Evolutionary conservation across 177 flowering plant species (phyloP), one percentile per base, ranked within the genome.

Genomic region (Telopea speciosissima): DNA sequence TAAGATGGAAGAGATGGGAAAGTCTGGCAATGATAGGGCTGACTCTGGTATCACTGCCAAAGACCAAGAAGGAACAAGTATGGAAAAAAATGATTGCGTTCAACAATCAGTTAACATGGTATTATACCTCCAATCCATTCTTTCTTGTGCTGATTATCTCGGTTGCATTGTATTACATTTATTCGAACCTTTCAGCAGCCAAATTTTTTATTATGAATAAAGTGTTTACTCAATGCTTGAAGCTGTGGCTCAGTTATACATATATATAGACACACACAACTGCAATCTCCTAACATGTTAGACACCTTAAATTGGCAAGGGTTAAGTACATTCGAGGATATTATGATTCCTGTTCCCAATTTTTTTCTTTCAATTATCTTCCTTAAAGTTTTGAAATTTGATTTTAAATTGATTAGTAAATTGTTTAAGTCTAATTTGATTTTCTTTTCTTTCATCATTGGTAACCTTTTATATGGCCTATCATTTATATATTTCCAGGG

Each of bases 61-160:
- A 62, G 70, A 65, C 61, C 77, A 74, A 63, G 73, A 31, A 33
- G 71, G 73, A 63, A 62, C 78, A 56, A 69, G 23, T 24, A 23
- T 56, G 16, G 70, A 62, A 59, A 73, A 74, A 64, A 75, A 77
- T 31, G 72, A 70, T 68, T 21, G 62, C 74, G 77, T 75, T 73
- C 80, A 61, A 74, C 77, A 82, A 22, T 70, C 77, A 67, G 67
- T 70, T 10, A 44, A 40, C 68, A 76, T 76, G 88, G 91, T 88
- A 79, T 42, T 8, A 17, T 68, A 63, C 24, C 63, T 14, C 5
- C 24, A 25, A 65, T n/a, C 60, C 25, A 3, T 14, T 63, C 66
- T 63, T 8, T 65, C 3, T 33, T 69, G 12, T 26, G 14, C 62
- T 26, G 28, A 33, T 61, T 19, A 61, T 33, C 21, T 33, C 23